Percentiles rank a stretch among this genome's conserved stretches.
These are phyloP conservation scores for Graphilbum ipis-grandicollis DNA, from an alignment of 2,329 filamentous ascomycete species.

Conservation along the genomic window DNA sequence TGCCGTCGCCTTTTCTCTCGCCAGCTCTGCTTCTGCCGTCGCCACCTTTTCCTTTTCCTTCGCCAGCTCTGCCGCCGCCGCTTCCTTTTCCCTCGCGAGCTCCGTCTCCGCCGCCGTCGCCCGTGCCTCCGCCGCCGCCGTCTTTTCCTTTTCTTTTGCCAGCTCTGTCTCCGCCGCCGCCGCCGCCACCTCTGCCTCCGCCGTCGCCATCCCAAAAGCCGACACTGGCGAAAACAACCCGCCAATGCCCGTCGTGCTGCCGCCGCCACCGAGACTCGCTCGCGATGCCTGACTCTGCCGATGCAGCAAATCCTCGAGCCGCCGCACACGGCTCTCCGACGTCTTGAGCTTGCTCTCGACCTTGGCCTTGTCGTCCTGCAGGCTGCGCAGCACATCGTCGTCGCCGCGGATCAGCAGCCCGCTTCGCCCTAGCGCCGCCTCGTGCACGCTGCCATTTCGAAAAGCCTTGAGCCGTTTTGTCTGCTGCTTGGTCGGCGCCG, in stretches of 20 bases:
- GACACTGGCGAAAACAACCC: constrained; percentile 19
- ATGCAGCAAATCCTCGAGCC: constrained; percentile 83
- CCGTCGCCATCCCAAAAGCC: too few species aligned
- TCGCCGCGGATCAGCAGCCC: constrained; percentile 75
- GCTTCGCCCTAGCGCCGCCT: constrained; percentile 72
- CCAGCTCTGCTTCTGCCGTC: not conserved
- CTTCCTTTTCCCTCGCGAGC: constrained; percentile 20
- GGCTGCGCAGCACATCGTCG: constrained; percentile 56
- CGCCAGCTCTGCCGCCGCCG: too few species aligned
- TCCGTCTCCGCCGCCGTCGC: constrained; percentile 51
- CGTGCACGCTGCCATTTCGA: constrained; percentile 90
- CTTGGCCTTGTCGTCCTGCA: constrained; percentile 71
- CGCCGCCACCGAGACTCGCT: constrained; percentile 31
- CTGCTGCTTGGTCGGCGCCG: constrained; percentile 70
- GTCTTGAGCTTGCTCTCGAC: constrained; percentile 59
- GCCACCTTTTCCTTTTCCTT: constrained; percentile 22
- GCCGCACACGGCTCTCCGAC: constrained; percentile 77
- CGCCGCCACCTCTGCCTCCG: constrained; percentile 61
- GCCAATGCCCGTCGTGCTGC: constrained; percentile 21
- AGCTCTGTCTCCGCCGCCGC: constrained; percentile 49
- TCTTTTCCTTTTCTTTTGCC: constrained; percentile 57
- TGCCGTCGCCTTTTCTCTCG: not conserved
- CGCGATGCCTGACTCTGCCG: constrained; percentile 50
- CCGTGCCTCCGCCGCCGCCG: constrained; percentile 66
- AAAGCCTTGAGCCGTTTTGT: constrained; percentile 79